A percentile compares a stretch with the other conserved stretches of the same genome.
These are phyloP conservation scores for Backusella tarrabulga DNA, from an alignment of 192 early-diverging fungal genomes.

Conservation along the genomic window DNA sequence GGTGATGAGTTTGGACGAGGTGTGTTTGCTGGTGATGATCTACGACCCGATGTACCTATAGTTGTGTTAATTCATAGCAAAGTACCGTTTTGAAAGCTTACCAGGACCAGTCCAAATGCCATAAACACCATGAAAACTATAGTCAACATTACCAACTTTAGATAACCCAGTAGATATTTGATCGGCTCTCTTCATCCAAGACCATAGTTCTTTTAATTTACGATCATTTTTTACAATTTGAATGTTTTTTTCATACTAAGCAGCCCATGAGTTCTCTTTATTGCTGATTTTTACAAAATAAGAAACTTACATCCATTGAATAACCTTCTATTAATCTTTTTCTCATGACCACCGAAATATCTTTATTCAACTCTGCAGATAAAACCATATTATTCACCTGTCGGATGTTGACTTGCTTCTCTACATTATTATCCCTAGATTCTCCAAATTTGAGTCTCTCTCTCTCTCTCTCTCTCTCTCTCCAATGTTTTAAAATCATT, in stretches of 20 bases:
- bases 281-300: constrained; percentile 9
- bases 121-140: constrained; percentile 53
- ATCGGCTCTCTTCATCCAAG: constrained; percentile 49
- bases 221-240: constrained; percentile 49
- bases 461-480: neutral
- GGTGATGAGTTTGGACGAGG: constrained; percentile 7
- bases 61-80: too few species aligned
- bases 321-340: constrained; percentile 76
- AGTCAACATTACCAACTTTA: constrained; percentile 50
- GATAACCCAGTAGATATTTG: constrained; percentile 39
- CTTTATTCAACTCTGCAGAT: constrained; percentile 33
- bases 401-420: neutral
- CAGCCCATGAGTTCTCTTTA: neutral
- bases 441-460: neutral
- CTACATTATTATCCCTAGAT: neutral
- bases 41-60: constrained; percentile 16
- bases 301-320: constrained; percentile 65
- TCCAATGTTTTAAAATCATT: neutral
- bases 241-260: constrained; percentile 43
- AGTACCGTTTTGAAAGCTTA: neutral
- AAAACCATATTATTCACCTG: constrained; percentile 3
- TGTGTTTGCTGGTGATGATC: constrained; percentile 19
- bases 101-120: constrained; percentile 40
- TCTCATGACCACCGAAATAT: constrained; percentile 83
- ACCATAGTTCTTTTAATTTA: constrained; percentile 48